Conservation (phyloP, 2,329 filamentous ascomycete genomes). For the Sclerotinia nivalis region DNA sequence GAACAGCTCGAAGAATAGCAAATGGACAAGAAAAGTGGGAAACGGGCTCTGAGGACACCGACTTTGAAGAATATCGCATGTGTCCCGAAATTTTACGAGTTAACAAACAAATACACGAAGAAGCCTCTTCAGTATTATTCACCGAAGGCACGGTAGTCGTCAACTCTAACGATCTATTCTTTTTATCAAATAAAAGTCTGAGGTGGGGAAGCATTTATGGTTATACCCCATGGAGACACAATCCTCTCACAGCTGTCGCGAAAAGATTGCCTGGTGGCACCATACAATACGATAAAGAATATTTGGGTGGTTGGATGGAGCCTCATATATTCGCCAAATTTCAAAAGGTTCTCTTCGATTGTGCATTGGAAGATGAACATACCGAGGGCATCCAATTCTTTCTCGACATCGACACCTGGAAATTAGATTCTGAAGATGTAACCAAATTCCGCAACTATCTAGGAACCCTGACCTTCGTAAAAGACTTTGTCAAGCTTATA, state of each 20-base stretch:
- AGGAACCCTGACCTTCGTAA: slow-evolving; percentile 23
- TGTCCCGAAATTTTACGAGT: slow-evolving; percentile 26
- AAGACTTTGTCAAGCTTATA: slow-evolving; percentile 29
- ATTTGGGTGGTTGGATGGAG: slow-evolving; percentile 25
- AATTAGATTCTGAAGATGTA: slow-evolving; percentile 12
- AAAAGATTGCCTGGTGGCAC: slow-evolving; percentile 5
- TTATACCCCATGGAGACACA: slow-evolving; percentile 26
- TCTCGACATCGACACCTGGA: slow-evolving; percentile 27
- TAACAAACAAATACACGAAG: slow-evolving; percentile 28
- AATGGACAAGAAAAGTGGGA: neutral
- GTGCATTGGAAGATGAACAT: slow-evolving; percentile 10
- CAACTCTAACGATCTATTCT: slow-evolving; percentile 29
- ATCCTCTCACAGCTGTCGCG: slow-evolving; percentile 24
- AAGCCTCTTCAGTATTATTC: slow-evolving; percentile 27
- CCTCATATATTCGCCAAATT: slow-evolving; percentile 32
- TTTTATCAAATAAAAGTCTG: slow-evolving; percentile 18
- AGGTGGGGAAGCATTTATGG: slow-evolving; percentile 16
- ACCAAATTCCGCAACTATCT: slow-evolving; percentile 18
- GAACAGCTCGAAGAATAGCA: neutral
- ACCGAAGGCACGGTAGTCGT: slow-evolving; percentile 26
- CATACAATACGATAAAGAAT: slow-evolving; percentile 20
- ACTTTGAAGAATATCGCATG: slow-evolving; percentile 18
- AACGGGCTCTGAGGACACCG: neutral
- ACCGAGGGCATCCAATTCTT: slow-evolving; percentile 19
- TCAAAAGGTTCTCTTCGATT: slow-evolving; percentile 28